phyloP scores from a whole-genome alignment of 2,329 filamentous ascomycete genomes.

The Calonectria montana region DNA sequence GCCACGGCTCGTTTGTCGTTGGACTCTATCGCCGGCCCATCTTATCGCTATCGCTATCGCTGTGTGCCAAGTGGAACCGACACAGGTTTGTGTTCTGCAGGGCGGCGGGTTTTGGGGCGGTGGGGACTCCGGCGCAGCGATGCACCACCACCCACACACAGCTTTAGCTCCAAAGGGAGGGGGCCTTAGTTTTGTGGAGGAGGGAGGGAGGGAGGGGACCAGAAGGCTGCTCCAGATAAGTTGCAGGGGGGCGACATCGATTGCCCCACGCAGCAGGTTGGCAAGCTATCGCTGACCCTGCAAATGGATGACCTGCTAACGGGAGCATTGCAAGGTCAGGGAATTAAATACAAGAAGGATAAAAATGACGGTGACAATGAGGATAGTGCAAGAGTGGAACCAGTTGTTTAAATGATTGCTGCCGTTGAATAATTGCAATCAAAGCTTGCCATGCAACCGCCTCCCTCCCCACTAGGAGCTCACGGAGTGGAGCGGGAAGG shows the following conservation, averaged over 20 bases:
- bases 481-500: conserved; percentile 25
- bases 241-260: neutral
- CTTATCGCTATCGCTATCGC: conserved; percentile 35
- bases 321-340: neutral
- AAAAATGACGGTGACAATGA: too few relatives aligned
- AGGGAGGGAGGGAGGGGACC: neutral
- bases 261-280: neutral
- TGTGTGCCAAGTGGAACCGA: neutral
- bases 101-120: neutral
- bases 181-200: neutral
- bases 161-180: conserved; percentile 12
- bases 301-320: neutral
- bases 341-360: neutral
- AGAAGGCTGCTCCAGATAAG: too few relatives aligned
- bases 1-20: neutral
- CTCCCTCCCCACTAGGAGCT: neutral
- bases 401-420: neutral
- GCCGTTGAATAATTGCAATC: neutral
- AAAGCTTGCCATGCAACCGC: neutral
- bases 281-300: neutral
- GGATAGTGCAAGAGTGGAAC: neutral
- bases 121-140: neutral
- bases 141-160: neutral
- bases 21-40: conserved; percentile 9
- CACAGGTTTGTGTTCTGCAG: neutral